Conservation (phyloP, 257 asterid genomes). For the Leptodermis oblonga region DNA sequence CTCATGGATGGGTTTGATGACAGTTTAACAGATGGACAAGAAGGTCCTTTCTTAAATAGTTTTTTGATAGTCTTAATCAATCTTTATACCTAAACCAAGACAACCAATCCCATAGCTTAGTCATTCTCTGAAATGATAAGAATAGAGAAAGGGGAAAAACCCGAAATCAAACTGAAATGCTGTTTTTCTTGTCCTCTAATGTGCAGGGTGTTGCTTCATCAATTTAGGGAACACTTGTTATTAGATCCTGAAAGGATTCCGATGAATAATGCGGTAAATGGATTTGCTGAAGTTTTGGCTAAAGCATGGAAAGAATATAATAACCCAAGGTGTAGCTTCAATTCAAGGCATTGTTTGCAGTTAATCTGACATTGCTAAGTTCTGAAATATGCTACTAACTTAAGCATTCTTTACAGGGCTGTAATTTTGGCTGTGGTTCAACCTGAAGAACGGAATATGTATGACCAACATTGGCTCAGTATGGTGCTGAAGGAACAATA, state of each 20-base stretch:
- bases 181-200: neutral
- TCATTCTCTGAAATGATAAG: neutral
- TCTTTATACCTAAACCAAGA: neutral
- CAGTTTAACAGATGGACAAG: neutral
- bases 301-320: conserved; percentile 88
- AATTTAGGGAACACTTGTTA: conserved; percentile 52
- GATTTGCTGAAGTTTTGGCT: conserved; percentile 69
- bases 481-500: conserved; percentile 65
- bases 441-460: conserved; percentile 90
- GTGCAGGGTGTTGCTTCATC: conserved; percentile 84
- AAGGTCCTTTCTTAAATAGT: neutral
- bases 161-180: neutral
- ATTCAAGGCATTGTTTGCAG: neutral
- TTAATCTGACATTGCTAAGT: conserved; percentile 6
- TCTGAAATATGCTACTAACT: conserved; percentile 19
- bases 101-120: neutral
- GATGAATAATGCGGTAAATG: conserved; percentile 51
- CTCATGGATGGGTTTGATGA: neutral
- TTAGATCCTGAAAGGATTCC: conserved; percentile 76
- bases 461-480: conserved; percentile 91
- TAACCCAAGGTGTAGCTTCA: conserved; percentile 65
- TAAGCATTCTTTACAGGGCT: conserved; percentile 52
- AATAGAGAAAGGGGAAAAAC: neutral
- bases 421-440: conserved; percentile 80
- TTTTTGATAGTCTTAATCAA: neutral